Evolutionary conservation across 371 early-diverging fungal species (phyloP).

Genomic region (Apophysomyces sp.): DNA sequence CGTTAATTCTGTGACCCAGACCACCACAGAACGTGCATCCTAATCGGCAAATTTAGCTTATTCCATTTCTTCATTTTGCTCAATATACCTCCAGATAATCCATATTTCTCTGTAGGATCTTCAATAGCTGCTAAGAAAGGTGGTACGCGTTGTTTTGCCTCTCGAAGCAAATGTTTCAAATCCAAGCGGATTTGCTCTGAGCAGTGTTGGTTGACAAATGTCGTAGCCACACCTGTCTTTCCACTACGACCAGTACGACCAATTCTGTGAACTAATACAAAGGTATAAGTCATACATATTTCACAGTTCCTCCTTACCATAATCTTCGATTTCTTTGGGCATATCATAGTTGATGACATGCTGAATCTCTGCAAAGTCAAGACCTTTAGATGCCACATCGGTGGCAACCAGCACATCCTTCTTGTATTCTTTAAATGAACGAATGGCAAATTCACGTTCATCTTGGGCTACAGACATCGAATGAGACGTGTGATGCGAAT

Average conservation of each 20-base stretch:
- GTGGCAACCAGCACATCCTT: slow-evolving; percentile 92
- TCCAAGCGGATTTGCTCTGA: slow-evolving; percentile 90
- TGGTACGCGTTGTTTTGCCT: slow-evolving; percentile 94
- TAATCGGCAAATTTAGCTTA: slow-evolving; percentile 16
- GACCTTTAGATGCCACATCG: slow-evolving; percentile 89
- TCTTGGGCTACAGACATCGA: slow-evolving; percentile 58
- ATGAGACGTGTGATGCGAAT: not conserved
- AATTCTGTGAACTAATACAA: slow-evolving; percentile 85
- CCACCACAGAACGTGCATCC: slow-evolving; percentile 96
- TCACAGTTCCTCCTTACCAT: slow-evolving; percentile 46
- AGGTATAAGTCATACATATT: not conserved
- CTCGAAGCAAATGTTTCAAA: slow-evolving; percentile 88
- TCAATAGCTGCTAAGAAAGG: slow-evolving; percentile 82
- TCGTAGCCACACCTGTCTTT: slow-evolving; percentile 94
- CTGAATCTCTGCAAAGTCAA: slow-evolving; percentile 92
- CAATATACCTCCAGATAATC: slow-evolving; percentile 55
- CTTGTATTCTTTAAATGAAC: slow-evolving; percentile 75
- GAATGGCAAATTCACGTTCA: slow-evolving; percentile 81
- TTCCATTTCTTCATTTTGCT: not conserved
- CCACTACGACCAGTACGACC: slow-evolving; percentile 99
- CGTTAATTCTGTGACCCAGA: slow-evolving; percentile 89
- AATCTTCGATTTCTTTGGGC: slow-evolving; percentile 97
- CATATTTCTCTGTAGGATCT: slow-evolving; percentile 86
- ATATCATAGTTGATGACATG: slow-evolving; percentile 96
- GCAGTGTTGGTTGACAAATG: slow-evolving; percentile 89